A percentile compares a stretch with the other conserved stretches of the same genome.
Conservation (phyloP, 345 rosid genomes). For the Eucalyptus pauciflora region DNA sequence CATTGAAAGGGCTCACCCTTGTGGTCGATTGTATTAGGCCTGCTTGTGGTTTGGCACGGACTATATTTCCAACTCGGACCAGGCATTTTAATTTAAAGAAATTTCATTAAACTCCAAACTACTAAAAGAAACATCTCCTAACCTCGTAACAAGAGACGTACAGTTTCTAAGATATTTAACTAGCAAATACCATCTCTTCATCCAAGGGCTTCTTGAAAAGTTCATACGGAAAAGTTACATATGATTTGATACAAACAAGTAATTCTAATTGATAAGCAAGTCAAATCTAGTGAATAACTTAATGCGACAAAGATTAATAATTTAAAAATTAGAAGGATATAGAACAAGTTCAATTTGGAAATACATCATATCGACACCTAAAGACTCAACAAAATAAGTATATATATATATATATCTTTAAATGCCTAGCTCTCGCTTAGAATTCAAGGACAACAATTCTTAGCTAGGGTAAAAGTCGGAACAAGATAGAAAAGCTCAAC, state of each 20-base stretch:
- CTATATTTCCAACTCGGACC: neutral
- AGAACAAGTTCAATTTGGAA: neutral
- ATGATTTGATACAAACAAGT: neutral
- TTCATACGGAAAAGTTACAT: neutral
- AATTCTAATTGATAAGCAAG: neutral
- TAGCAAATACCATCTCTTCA: neutral
- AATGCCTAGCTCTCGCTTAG: neutral
- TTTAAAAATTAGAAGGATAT: neutral
- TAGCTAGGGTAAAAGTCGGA: neutral
- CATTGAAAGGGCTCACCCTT: accelerated
- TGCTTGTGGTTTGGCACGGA: neutral
- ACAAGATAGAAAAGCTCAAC: too few species aligned
- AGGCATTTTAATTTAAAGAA: neutral
- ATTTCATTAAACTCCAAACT: neutral
- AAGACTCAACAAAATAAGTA: neutral
- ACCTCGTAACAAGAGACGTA: neutral
- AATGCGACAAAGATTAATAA: neutral
- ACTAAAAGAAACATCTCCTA: neutral
- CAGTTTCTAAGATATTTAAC: neutral
- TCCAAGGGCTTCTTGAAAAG: neutral
- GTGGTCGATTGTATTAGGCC: neutral
- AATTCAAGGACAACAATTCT: neutral
- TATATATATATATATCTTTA: neutral
- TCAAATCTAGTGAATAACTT: neutral
- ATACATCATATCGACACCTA: neutral